These are phyloP conservation scores for Meredithiella fracta DNA, from an alignment of 2,329 filamentous ascomycete species.

Conservation along the genomic window DNA sequence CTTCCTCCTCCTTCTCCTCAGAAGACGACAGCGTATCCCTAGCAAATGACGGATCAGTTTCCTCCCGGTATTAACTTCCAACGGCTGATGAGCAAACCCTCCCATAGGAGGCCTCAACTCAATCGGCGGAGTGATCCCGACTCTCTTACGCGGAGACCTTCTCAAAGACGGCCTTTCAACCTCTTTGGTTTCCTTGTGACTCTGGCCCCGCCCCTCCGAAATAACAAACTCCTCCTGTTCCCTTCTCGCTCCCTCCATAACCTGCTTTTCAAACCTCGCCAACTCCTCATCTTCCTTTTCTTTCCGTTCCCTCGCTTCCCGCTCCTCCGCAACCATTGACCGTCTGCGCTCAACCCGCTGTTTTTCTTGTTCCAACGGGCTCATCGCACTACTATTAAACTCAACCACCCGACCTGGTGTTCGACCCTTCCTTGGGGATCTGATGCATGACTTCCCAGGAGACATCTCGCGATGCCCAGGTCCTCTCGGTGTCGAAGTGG, in stretches of 20 bases:
- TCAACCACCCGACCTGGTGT: conserved; percentile 43
- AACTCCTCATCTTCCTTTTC: conserved; percentile 6
- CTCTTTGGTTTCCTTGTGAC: too few relatives aligned
- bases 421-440: conserved; percentile 40
- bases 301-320: not conserved
- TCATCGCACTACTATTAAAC: conserved; percentile 35
- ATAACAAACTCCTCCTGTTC: conserved; percentile 8
- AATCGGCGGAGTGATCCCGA: conserved; percentile 11
- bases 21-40: not conserved
- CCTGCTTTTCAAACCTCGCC: conserved; percentile 9
- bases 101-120: conserved; percentile 5
- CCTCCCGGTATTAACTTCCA: conserved; percentile 10
- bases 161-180: too few relatives aligned
- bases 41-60: conserved; percentile 9
- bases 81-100: conserved; percentile 13
- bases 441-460: conserved; percentile 39
- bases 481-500: not conserved
- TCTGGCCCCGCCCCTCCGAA: not conserved
- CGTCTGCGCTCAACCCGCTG: conserved; percentile 9
- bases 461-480: conserved; percentile 36
- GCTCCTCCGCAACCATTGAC: not conserved
- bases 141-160: not conserved
- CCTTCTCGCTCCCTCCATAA: conserved; percentile 15
- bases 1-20: conserved; percentile 1
- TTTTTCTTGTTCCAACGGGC: conserved; percentile 27